Conservation (phyloP, 2,329 filamentous ascomycete species). For the Thelonectria rubi region DNA sequence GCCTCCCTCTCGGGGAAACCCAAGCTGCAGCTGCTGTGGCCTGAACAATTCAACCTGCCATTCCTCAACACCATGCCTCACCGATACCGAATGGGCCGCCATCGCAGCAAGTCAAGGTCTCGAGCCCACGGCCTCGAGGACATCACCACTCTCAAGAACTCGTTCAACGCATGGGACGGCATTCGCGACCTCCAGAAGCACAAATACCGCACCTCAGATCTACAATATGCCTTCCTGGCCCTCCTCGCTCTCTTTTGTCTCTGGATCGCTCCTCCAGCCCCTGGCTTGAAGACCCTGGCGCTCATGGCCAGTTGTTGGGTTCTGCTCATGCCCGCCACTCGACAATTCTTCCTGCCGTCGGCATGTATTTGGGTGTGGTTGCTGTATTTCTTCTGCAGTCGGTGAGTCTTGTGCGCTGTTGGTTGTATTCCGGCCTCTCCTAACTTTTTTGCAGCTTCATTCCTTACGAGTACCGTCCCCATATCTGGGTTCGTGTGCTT, state of each 20-base stretch:
- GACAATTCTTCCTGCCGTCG: conserved; percentile 91
- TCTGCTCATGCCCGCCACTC: conserved; percentile 81
- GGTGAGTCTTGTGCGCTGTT: conserved; percentile 65
- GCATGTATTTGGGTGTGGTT: conserved; percentile 87
- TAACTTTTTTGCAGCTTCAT: conserved; percentile 73
- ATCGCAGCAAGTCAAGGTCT: conserved; percentile 52
- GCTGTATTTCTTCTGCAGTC: conserved; percentile 90
- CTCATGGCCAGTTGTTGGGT: conserved; percentile 73
- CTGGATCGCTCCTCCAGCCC: conserved; percentile 82
- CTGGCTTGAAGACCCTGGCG: conserved; percentile 78
- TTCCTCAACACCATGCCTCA: conserved; percentile 54
- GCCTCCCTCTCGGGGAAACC: conserved; percentile 52
- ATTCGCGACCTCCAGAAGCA: conserved; percentile 79
- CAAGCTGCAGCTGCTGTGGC: conserved; percentile 52
- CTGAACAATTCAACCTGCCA: conserved; percentile 53
- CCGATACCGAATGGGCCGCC: conserved; percentile 52
- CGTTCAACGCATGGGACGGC: conserved; percentile 82
- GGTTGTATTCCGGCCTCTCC: not conserved
- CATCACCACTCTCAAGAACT: conserved; percentile 80
- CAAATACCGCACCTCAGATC: conserved; percentile 83
- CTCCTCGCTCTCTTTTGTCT: conserved; percentile 84
- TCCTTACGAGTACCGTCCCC: conserved; percentile 84
- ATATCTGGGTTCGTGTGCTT: conserved; percentile 94
- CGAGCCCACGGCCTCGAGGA: conserved; percentile 58
- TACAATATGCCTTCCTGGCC: conserved; percentile 82